Conservation (phyloP, 2,329 filamentous ascomycete genomes). For the Purpureocillium takamizusanense region DNA sequence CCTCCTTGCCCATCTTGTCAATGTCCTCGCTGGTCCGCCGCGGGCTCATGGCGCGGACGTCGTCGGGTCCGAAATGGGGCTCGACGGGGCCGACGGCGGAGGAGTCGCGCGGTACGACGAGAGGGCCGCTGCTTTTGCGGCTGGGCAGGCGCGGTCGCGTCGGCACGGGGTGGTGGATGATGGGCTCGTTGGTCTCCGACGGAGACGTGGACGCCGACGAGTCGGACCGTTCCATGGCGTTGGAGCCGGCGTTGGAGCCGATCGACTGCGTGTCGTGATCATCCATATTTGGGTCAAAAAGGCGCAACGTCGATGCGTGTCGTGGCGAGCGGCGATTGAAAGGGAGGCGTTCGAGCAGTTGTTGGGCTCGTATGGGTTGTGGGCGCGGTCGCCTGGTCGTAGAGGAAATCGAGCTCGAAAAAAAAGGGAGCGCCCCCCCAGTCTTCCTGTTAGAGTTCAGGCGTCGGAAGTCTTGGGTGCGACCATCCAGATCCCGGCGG, state of each 20-base stretch:
- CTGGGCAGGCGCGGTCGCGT: constrained; percentile 59
- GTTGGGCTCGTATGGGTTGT: too few relatives aligned
- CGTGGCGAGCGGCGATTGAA: background rate
- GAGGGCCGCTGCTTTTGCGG: constrained; percentile 72
- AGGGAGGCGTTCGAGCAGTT: background rate
- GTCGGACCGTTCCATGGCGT: constrained; percentile 28
- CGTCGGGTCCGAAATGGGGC: constrained; percentile 72
- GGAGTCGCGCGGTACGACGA: constrained; percentile 72
- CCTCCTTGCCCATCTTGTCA: constrained; percentile 76
- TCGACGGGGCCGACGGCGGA: constrained; percentile 64
- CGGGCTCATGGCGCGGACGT: constrained; percentile 91
- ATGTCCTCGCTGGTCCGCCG: constrained; percentile 84
- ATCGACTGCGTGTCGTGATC: constrained; percentile 14
- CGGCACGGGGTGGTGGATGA: constrained; percentile 42
- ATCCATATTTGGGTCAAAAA: constrained; percentile 13
- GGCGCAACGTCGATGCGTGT: too few relatives aligned
- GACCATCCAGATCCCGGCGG: too few relatives aligned
- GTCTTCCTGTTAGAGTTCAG: too few relatives aligned
- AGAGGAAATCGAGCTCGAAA: too few relatives aligned
- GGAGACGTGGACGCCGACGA: constrained; percentile 23
- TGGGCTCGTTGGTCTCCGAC: constrained; percentile 25
- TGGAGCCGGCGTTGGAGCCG: constrained; percentile 14
- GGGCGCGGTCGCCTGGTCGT: too few relatives aligned
- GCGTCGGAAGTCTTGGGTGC: too few relatives aligned
- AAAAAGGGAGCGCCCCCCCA: too few relatives aligned